These are phyloP conservation scores for Aurinia saxatilis DNA, from an alignment of 345 rosid genomes.

Conservation along the genomic window DNA sequence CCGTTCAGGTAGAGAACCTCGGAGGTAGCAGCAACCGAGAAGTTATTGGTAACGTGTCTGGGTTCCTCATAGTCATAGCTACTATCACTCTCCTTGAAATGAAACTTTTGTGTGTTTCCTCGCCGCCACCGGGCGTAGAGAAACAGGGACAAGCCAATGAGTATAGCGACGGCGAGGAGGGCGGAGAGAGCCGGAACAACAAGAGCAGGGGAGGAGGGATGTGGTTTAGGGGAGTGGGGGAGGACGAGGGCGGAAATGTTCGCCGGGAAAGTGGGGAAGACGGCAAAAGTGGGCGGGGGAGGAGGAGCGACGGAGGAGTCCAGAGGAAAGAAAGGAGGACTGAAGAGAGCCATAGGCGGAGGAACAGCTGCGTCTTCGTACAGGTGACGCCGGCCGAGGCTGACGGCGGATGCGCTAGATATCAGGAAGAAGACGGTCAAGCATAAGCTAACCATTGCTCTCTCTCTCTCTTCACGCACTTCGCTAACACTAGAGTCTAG, in stretches of 20 bases:
- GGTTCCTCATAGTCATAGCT: slow-evolving; percentile 14
- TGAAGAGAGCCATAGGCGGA: slow-evolving; percentile 35
- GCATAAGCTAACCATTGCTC: slow-evolving; percentile 20
- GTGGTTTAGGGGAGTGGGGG: slow-evolving; percentile 48
- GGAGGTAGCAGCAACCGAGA: slow-evolving; percentile 36
- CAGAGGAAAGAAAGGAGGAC: slow-evolving; percentile 69
- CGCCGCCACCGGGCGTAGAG: slow-evolving; percentile 44
- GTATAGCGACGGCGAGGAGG: slow-evolving; percentile 33
- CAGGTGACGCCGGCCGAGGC: slow-evolving; percentile 56
- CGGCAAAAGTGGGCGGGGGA: slow-evolving; percentile 46
- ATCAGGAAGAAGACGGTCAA: slow-evolving; percentile 28
- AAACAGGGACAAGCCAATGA: slow-evolving; percentile 27
- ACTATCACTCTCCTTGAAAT: slow-evolving; percentile 5
- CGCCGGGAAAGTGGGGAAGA: slow-evolving; percentile 78
- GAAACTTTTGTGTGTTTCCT: slow-evolving; percentile 28
- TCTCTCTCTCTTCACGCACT: background rate
- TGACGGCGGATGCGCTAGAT: slow-evolving; percentile 18
- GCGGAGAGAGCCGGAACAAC: slow-evolving; percentile 45
- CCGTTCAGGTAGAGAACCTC: slow-evolving; percentile 63
- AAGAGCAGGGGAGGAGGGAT: slow-evolving; percentile 38
- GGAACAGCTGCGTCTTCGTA: slow-evolving; percentile 51
- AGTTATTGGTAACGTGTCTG: slow-evolving; percentile 30
- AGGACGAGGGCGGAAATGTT: slow-evolving; percentile 77
- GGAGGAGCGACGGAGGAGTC: slow-evolving; percentile 45
- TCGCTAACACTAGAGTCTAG: background rate